A percentile compares a stretch with the other conserved stretches of the same genome.
phyloP scores from a whole-genome alignment of 1,284 basidiomycete species.

The Cutaneotrichosporon sp. region DNA sequence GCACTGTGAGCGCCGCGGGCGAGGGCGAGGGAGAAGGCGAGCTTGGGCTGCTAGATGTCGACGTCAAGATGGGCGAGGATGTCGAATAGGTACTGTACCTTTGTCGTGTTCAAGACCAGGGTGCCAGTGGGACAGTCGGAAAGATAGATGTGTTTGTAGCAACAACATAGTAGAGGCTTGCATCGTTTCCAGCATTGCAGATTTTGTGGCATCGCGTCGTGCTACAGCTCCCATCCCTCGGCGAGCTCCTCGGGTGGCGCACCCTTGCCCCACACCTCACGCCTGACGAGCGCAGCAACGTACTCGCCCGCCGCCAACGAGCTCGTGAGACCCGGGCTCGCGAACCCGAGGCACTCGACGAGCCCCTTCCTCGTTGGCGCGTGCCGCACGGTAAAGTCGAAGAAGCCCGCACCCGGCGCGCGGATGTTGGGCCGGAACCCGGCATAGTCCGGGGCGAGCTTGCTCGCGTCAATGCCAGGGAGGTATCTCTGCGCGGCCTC shows the following conservation, averaged over 20 bases:
- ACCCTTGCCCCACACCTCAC: conserved; percentile 44
- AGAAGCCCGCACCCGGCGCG: conserved; percentile 71
- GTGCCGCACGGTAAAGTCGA: conserved; percentile 69
- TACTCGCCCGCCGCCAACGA: conserved; percentile 57
- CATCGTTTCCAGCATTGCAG: background rate
- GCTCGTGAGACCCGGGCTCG: conserved; percentile 59
- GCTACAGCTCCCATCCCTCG: conserved; percentile 23
- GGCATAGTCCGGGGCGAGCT: conserved; percentile 82
- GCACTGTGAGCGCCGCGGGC: background rate
- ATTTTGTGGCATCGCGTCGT: too few species aligned
- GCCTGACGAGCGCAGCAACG: conserved; percentile 54
- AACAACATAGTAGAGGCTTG: background rate
- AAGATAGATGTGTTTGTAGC: background rate
- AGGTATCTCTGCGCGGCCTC: conserved; percentile 65
- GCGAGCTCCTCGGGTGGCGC: conserved; percentile 10
- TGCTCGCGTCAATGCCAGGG: conserved; percentile 65
- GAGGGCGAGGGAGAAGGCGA: background rate
- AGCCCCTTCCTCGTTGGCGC: conserved; percentile 43
- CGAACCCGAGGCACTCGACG: conserved; percentile 58
- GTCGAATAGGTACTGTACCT: too few species aligned
- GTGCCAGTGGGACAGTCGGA: too few species aligned
- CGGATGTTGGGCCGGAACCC: conserved; percentile 90
- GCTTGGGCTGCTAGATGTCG: conserved; percentile 6
- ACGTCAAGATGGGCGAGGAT: conserved; percentile 9
- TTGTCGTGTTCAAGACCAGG: too few species aligned